These are phyloP conservation scores for Candida pseudocylindracea DNA, from an alignment of 1,139 yeast species.

Conservation along the genomic window DNA sequence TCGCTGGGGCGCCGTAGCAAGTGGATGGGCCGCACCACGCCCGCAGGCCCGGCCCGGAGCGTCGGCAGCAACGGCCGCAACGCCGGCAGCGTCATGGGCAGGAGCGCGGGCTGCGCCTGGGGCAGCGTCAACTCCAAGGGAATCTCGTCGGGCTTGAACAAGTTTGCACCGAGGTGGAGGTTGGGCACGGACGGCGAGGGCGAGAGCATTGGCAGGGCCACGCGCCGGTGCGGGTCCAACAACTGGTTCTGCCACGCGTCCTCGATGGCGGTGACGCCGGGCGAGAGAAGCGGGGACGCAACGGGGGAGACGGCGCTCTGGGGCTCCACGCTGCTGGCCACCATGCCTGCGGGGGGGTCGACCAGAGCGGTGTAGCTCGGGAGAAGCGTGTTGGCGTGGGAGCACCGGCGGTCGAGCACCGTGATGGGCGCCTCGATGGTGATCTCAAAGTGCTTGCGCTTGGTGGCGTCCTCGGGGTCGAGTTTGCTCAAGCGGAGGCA, in stretches of 20 bases:
- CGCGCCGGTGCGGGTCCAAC: conserved; percentile 12
- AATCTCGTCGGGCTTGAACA: conserved; percentile 32
- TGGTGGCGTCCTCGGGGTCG: conserved; percentile 30
- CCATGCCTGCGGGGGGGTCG: no score
- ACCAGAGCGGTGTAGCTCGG: conserved; percentile 18
- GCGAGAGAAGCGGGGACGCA: conserved; percentile 21
- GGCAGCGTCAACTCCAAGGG: conserved; percentile 5
- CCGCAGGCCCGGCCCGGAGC: conserved; percentile 9
- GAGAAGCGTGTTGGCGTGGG: conserved; percentile 50
- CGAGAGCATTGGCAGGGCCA: conserved; percentile 13
- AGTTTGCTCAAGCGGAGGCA: conserved; percentile 53
- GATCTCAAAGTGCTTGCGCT: conserved; percentile 74
- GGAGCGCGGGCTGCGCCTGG: conserved; percentile 7
- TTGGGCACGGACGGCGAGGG: conserved; percentile 11
- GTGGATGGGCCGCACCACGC: neutral
- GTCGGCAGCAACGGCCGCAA: conserved; percentile 31
- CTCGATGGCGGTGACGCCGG: conserved; percentile 29
- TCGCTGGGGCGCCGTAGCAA: neutral
- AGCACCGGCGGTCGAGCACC: conserved; percentile 38
- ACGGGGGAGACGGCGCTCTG: conserved; percentile 8
- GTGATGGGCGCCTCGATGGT: conserved; percentile 85
- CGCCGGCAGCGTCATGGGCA: conserved; percentile 3
- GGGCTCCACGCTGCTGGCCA: conserved; percentile 8
- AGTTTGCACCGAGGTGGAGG: conserved; percentile 32
- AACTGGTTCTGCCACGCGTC: conserved; percentile 2